Conservation (phyloP, 305 asterid genomes). For the Fraxinus latifolia region DNA sequence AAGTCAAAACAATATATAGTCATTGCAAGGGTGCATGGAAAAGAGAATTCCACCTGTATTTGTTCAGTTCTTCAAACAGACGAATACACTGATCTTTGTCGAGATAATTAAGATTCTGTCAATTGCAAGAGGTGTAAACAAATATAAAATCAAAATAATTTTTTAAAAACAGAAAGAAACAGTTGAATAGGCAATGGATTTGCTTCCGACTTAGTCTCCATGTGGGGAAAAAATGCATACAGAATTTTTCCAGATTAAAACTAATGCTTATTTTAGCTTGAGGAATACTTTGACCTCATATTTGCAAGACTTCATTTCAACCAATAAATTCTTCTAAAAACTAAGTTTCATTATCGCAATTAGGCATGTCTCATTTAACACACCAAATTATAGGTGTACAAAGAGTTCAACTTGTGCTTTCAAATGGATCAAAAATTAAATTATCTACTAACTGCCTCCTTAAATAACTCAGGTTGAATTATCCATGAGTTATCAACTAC, state of each 20-base stretch:
- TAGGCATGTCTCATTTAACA: neutral
- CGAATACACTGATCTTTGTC: slow-evolving; percentile 77
- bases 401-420: neutral
- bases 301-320: neutral
- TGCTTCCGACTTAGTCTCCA: neutral
- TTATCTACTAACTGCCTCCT: neutral
- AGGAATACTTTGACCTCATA: neutral
- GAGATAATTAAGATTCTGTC: slow-evolving; percentile 64
- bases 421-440: neutral
- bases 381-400: neutral
- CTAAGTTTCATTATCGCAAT: neutral
- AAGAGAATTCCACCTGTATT: slow-evolving; percentile 59
- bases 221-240: neutral
- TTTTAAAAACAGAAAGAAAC: neutral
- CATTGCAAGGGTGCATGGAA: neutral
- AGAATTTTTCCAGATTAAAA: neutral
- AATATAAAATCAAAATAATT: neutral
- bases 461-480: neutral
- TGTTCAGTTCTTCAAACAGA: slow-evolving; percentile 88
- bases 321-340: neutral
- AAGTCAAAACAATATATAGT: neutral
- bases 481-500: neutral
- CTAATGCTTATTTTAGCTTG: neutral
- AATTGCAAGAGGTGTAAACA: slow-evolving; percentile 22
- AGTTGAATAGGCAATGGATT: neutral